Conservation (phyloP, 169 alveolate species). For the Amoebophrya sp. region DNA sequence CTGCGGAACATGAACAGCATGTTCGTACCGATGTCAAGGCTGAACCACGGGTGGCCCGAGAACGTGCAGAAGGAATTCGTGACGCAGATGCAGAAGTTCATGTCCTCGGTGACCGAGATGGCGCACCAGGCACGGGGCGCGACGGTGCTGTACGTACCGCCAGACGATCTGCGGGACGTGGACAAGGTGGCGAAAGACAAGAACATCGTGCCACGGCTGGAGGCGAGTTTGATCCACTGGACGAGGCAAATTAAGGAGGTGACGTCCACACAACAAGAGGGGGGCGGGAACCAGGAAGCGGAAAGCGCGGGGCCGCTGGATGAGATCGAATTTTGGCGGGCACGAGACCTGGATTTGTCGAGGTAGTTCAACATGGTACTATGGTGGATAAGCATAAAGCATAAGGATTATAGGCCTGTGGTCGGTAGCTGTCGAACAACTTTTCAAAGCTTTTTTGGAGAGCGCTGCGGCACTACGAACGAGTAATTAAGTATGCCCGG, state of each 20-base stretch:
- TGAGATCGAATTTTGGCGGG: constrained; percentile 76
- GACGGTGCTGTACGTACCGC: constrained; percentile 76
- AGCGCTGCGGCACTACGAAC: not conserved
- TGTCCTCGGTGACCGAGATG: constrained; percentile 68
- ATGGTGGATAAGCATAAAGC: not conserved
- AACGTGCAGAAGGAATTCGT: constrained; percentile 75
- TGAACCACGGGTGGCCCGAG: constrained; percentile 71
- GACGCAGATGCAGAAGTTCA: constrained; percentile 71
- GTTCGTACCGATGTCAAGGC: constrained; percentile 23
- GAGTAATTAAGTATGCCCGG: not conserved
- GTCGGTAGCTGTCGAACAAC: not conserved
- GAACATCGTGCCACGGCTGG: constrained; percentile 75
- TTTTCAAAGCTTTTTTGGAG: not conserved
- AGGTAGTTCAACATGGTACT: not conserved
- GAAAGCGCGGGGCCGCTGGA: constrained; percentile 77
- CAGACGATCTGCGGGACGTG: constrained; percentile 67
- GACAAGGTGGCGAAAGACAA: constrained; percentile 75
- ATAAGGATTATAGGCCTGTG: not conserved
- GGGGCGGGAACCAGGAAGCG: constrained; percentile 36
- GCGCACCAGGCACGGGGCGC: constrained; percentile 67
- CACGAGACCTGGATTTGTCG: constrained; percentile 62
- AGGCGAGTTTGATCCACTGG: constrained; percentile 78
- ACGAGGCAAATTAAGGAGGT: constrained; percentile 81
- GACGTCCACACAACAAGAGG: constrained; percentile 34
- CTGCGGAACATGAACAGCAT: constrained; percentile 25